These are phyloP conservation scores for Paramyrothecium sp. DNA, from an alignment of 2,329 filamentous ascomycete species.

Conservation along the genomic window DNA sequence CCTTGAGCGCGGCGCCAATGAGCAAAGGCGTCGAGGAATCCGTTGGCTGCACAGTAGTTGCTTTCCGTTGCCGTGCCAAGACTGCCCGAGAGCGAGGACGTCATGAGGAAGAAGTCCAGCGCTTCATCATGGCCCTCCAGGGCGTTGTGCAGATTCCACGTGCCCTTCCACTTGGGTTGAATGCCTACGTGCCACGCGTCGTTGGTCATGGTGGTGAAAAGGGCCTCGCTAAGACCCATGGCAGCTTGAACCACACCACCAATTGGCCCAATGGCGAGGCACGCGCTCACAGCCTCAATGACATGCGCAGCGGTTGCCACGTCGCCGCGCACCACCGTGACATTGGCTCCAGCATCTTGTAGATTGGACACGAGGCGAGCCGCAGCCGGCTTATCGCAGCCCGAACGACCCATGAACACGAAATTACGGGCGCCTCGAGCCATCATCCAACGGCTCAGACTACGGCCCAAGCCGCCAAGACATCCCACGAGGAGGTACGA, in stretches of 20 bases:
- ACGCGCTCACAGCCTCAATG: background rate
- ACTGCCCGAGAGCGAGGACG: background rate
- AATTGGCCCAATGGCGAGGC: background rate
- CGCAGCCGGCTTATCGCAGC: background rate
- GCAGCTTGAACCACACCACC: slow-evolving; percentile 1
- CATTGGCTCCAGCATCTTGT: background rate
- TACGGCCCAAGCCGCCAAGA: slow-evolving; percentile 29
- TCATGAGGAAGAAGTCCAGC: slow-evolving; percentile 1
- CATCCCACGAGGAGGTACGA: slow-evolving; percentile 16
- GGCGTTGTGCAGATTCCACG: background rate
- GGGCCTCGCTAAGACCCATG: background rate
- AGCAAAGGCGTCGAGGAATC: slow-evolving; percentile 1
- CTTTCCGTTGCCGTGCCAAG: slow-evolving; percentile 1
- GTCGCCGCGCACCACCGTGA: background rate
- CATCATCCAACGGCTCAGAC: slow-evolving; percentile 29
- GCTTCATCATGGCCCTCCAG: background rate
- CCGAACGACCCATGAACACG: background rate
- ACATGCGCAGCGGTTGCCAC: background rate
- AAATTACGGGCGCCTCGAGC: slow-evolving; percentile 14
- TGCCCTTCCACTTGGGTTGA: background rate
- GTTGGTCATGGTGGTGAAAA: background rate
- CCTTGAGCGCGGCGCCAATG: background rate
- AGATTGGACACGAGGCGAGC: background rate
- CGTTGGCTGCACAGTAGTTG: slow-evolving; percentile 1
- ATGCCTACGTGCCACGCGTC: background rate